phyloP scores from a whole-genome alignment of 106 monocot species.

The Vanilla planifolia region DNA sequence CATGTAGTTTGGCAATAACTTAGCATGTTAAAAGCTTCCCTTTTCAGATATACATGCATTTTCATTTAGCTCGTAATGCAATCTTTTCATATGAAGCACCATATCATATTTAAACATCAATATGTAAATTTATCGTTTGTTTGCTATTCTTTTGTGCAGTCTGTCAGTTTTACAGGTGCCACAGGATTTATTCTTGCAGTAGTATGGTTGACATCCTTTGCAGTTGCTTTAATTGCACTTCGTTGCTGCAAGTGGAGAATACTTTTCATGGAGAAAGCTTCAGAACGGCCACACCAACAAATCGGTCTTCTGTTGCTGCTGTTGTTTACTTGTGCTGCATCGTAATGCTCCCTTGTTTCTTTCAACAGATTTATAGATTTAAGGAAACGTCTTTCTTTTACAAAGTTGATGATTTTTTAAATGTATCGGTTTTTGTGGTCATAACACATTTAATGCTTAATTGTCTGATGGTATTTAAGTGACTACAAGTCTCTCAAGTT shows the following conservation, averaged over 20 bases:
- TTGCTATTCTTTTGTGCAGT: constrained; percentile 34
- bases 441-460: too few relatives aligned
- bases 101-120: not conserved
- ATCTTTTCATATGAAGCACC: too few relatives aligned
- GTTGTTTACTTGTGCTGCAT: constrained; percentile 64
- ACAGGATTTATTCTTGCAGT: constrained; percentile 59
- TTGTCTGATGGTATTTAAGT: constrained; percentile 1
- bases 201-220: constrained; percentile 66
- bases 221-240: constrained; percentile 32
- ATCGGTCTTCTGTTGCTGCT: constrained; percentile 42
- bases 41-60: too few relatives aligned
- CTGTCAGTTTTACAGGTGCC: constrained; percentile 84
- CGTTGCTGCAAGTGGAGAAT: constrained; percentile 44
- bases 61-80: too few relatives aligned
- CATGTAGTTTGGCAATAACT: too few relatives aligned
- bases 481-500: not conserved
- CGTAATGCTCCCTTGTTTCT: constrained; percentile 41
- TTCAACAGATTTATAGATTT: not conserved
- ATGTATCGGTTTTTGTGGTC: too few relatives aligned
- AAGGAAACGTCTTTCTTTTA: too few relatives aligned
- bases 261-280: constrained; percentile 31
- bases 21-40: too few relatives aligned
- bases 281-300: constrained; percentile 1
- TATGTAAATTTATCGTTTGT: not conserved
- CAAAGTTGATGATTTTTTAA: too few relatives aligned